Conservation (phyloP, 2,329 filamentous ascomycete species). For the Hymenoscyphus scutula region DNA sequence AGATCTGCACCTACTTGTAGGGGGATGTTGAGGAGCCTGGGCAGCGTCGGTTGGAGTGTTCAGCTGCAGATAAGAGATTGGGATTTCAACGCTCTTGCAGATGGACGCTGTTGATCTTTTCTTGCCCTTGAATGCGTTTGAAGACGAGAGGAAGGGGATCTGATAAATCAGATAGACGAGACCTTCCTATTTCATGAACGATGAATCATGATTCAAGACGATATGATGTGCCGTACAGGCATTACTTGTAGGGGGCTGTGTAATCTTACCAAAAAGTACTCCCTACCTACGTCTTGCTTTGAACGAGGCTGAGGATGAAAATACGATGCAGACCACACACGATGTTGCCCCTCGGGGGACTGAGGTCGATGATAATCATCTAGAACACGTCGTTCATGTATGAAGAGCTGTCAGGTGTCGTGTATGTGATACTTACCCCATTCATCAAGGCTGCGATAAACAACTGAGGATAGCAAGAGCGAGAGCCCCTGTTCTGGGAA, state of each 20-base stretch:
- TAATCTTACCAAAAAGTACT: background rate
- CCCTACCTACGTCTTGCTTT: background rate
- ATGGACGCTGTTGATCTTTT: background rate
- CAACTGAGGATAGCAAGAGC: background rate
- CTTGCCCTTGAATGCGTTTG: background rate
- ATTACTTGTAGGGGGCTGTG: slow-evolving; percentile 1
- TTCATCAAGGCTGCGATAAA: background rate
- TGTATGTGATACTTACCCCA: background rate
- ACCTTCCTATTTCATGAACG: background rate
- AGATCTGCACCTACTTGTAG: slow-evolving; percentile 2
- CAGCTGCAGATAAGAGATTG: slow-evolving; percentile 1
- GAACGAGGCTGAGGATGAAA: background rate
- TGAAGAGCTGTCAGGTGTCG: background rate
- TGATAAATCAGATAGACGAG: background rate
- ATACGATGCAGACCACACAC: background rate
- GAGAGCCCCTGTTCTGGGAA: background rate
- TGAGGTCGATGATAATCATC: background rate
- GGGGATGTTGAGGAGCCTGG: background rate
- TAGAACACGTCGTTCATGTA: background rate
- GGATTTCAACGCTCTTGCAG: slow-evolving; percentile 1
- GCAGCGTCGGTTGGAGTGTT: background rate
- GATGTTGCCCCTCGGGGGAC: background rate
- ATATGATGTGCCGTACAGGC: background rate
- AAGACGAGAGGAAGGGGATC: background rate
- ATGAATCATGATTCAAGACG: background rate